Base-by-base conservation (phyloP, 768 basidiomycete species). In the Xerocomellus intermedius region DNA sequence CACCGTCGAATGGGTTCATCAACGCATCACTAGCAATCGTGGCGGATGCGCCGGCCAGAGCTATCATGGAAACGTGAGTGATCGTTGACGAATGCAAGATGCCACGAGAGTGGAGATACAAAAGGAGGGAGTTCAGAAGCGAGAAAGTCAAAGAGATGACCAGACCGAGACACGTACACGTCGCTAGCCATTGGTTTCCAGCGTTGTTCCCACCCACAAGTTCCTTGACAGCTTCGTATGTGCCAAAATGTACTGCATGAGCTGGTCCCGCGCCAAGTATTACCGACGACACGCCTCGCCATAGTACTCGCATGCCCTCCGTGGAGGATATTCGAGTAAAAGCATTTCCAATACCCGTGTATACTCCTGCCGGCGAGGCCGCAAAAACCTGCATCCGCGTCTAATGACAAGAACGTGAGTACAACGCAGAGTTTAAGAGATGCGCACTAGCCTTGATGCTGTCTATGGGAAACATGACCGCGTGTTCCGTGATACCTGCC, bases 1-100 rank as follows among this genome's bases (percentile, higher is more conserved):
- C 71, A 97, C 96, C 96, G 75, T 99, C 97, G 67, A 99, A 99
- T 3, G 97, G 97, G 72, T 98, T 99, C 97, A 99, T 99, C 51
- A 98, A 77, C 3, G 97, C 97, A 75, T 99, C 97, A 54, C 88
- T 90, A 4, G 94, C 90, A 60, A 95, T 90, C 10, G 97, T 98
- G 0, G 96, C 97, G 0, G 88, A 83, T 42, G 94, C 97, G 57
- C 97, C 97, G 30, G 97, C 97, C 30, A 94, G 64, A 30, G 96
- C 97, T 93, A 54, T 44, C 37, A 50, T 10, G 32, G n/a, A 57
- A 52, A 42, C n/a, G 36, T 67, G 54, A 66, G 61, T 21, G 38
- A 56, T 37, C 46, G 16, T 16, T 12, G 48, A 46, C 5, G 55
- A 24, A 45, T 13, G 16, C 42, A 33, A 42, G 41, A 16, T 22